Conservation (phyloP, 2,329 filamentous ascomycete genomes). For the Graphilbum ipis-grandicollis region DNA sequence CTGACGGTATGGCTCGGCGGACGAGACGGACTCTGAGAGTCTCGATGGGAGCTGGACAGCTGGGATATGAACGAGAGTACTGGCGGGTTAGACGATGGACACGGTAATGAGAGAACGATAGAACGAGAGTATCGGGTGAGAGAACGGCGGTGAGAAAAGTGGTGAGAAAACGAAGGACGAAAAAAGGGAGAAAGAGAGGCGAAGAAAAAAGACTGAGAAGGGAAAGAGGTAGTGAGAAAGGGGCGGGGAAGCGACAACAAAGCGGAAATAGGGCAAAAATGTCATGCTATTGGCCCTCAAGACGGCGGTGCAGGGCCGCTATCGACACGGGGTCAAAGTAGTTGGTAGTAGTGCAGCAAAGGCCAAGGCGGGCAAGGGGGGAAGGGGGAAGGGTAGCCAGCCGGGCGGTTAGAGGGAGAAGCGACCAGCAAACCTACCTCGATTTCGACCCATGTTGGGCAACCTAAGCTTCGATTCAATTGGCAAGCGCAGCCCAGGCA, state of each 20-base stretch:
- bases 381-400: too few species aligned
- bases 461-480: conserved; percentile 3
- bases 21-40: conserved; percentile 25
- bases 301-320: too few species aligned
- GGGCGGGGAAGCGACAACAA: too few species aligned
- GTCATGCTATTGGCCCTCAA: too few species aligned
- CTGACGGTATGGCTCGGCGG: conserved; percentile 18
- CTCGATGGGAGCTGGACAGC: conserved; percentile 37
- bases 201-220: too few species aligned
- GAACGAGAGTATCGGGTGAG: not conserved
- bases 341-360: too few species aligned
- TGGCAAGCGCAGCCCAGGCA: too few species aligned
- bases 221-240: too few species aligned
- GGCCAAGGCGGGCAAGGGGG: too few species aligned
- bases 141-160: not conserved
- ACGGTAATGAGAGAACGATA: not conserved
- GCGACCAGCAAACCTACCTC: conserved; percentile 15
- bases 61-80: conserved; percentile 82
- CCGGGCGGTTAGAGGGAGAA: not conserved
- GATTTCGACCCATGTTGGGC: conserved; percentile 33
- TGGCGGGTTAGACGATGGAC: conserved; percentile 20
- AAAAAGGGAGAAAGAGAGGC: too few species aligned
- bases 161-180: not conserved
- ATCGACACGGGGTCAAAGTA: too few species aligned
- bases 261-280: too few species aligned